Evolutionary conservation across 768 basidiomycete species (phyloP).

Genomic region (Leucocoprinus birnbaumii): DNA sequence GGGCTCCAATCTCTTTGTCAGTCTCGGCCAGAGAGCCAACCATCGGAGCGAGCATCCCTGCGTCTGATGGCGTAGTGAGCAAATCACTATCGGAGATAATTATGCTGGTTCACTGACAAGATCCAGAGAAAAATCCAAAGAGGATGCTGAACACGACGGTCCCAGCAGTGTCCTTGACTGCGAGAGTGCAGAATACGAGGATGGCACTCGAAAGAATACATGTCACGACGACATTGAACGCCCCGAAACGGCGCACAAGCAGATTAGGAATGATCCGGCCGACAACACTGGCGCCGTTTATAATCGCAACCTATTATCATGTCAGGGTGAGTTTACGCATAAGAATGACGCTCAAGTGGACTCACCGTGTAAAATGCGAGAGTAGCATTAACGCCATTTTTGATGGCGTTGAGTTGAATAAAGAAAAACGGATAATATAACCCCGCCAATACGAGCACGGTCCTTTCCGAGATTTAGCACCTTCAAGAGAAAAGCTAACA

Average conservation of each 20-base stretch:
- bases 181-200: conserved; percentile 43
- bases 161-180: conserved; percentile 28
- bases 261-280: conserved; percentile 47
- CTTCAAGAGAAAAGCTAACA: neutral
- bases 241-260: conserved; percentile 35
- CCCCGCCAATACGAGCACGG: conserved; percentile 31
- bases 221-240: conserved; percentile 37
- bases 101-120: conserved; percentile 28
- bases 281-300: conserved; percentile 46
- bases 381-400: conserved; percentile 39
- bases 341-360: no score
- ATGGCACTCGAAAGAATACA: conserved; percentile 27
- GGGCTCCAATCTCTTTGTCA: conserved; percentile 51
- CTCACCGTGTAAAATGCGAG: conserved; percentile 56
- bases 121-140: conserved; percentile 47
- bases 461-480: conserved; percentile 20
- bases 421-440: conserved; percentile 55
- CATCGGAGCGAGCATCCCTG: conserved; percentile 41
- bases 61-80: conserved; percentile 23
- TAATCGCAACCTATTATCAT: conserved; percentile 38
- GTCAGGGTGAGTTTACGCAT: neutral
- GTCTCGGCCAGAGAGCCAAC: conserved; percentile 39
- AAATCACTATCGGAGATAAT: neutral
- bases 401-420: conserved; percentile 49
- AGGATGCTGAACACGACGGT: conserved; percentile 36